Percentiles rank a stretch among this genome's conserved stretches.
phyloP scores from a whole-genome alignment of 164 flowering plant genomes.

The Buxus sempervirens region DNA sequence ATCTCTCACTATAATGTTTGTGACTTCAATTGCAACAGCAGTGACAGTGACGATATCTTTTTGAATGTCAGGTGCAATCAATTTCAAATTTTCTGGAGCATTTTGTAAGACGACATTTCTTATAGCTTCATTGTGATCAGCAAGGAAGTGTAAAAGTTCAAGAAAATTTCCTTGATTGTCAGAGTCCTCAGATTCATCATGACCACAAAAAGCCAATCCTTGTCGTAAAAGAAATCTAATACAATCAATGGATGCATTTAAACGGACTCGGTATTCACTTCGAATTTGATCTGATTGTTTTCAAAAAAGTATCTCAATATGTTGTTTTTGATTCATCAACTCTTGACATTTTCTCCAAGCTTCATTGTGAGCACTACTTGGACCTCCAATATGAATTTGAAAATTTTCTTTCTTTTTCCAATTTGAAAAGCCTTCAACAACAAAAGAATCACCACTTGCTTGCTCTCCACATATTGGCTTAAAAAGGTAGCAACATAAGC shows the following conservation, averaged over 20 bases:
- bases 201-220: slow-evolving; percentile 18
- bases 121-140: too few relatives aligned
- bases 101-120: not conserved
- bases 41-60: not conserved
- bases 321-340: slow-evolving; percentile 9
- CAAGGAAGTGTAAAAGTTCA: too few relatives aligned
- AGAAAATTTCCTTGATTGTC: too few relatives aligned
- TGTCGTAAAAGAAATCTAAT: slow-evolving; percentile 10
- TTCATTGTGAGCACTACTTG: slow-evolving; percentile 10
- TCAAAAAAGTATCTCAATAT: not conserved
- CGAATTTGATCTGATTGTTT: slow-evolving; percentile 1
- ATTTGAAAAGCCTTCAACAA: slow-evolving; percentile 10
- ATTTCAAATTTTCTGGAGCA: slow-evolving; percentile 7
- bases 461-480: too few relatives aligned
- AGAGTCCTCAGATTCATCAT: slow-evolving; percentile 13
- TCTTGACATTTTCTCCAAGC: slow-evolving; percentile 11
- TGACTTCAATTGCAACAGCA: too few relatives aligned
- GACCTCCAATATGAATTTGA: slow-evolving; percentile 9
- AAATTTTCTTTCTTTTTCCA: slow-evolving; percentile 24
- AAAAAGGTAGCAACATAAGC: too few relatives aligned
- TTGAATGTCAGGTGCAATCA: not conserved
- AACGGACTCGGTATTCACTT: slow-evolving; percentile 2
- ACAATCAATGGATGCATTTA: slow-evolving; percentile 11
- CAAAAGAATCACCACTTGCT: too few relatives aligned
- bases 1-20: too few relatives aligned